phyloP scores from a whole-genome alignment of 2,329 filamentous ascomycete species.

The Ophiocordyceps australis region DNA sequence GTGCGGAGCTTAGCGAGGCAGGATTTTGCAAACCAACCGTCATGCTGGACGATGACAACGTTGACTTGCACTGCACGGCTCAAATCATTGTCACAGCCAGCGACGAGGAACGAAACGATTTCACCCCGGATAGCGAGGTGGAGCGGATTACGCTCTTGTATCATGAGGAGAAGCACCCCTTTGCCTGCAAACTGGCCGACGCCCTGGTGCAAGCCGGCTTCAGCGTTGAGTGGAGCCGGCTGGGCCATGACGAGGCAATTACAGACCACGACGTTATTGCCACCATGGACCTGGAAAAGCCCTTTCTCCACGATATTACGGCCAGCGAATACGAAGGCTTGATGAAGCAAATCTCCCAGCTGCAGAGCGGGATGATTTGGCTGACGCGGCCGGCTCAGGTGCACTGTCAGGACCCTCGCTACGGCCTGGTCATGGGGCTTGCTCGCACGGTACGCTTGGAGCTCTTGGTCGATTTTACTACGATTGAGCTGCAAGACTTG shows the following conservation, averaged over 20 bases:
- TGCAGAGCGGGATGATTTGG: constrained; percentile 8
- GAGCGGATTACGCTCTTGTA: constrained; percentile 2
- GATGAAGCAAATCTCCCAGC: background rate
- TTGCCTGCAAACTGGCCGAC: background rate
- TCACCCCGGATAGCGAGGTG: too few species aligned
- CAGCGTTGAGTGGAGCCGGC: background rate
- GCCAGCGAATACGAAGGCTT: too few species aligned
- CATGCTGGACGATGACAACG: too few species aligned
- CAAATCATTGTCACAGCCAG: background rate
- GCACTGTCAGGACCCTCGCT: constrained; percentile 8
- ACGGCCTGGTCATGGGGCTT: constrained; percentile 8
- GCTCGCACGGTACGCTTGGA: constrained; percentile 11
- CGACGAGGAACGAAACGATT: background rate
- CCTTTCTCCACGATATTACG: too few species aligned
- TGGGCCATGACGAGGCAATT: background rate
- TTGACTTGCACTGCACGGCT: too few species aligned
- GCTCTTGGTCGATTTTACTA: constrained; percentile 8
- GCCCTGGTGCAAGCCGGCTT: background rate
- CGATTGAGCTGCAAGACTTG: constrained; percentile 7
- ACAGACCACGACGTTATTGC: constrained; percentile 1
- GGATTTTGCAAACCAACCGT: too few species aligned
- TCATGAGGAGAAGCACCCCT: background rate
- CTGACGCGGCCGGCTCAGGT: constrained; percentile 9
- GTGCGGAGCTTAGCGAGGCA: too few species aligned
- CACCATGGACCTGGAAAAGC: constrained; percentile 4